Base-by-base conservation (phyloP, 2,329 filamentous ascomycete species). In the Microsporum audouinii region DNA sequence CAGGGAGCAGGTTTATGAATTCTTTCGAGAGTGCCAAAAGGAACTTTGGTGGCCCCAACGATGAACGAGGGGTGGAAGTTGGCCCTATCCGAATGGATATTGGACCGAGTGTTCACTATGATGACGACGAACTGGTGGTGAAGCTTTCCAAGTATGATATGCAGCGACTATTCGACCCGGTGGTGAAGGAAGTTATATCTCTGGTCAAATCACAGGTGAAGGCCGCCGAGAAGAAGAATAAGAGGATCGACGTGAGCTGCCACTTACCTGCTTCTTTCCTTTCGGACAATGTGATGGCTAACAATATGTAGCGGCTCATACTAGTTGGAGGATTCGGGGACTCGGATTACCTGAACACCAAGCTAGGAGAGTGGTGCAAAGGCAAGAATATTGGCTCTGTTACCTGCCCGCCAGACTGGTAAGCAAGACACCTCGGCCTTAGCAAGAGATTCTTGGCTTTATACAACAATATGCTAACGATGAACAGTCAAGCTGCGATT, bases 1-100 rank as follows among this genome's bases (percentile, higher is more conserved):
- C 70, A 1, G 71, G 71, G 8, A 72, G 70, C 53, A 38, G 61
- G 10, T 71, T 75, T 53, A 75, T 75, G 72, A 67, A 68, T 23
- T 63, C 65, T 1, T 75, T 74, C 45, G 72, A 75, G 56, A 55
- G 62, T 0, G 34, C 66, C 36, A 75, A 75, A 55, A 61, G 64
- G 7, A 64, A 69, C 38, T 75, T 74, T 61, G 68, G 67, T 1
- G 29, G 45, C 39, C 63, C 60, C 17, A 56, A 36, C 31, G 34
- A 61, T 34, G 57, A 59, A n/a, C 34, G 57, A 36, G 57, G 57
- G 12, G 57, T 59, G 10, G 57, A 59, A 47, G 41, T 59, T 59
- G 57, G 57, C 7, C 57, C 57, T 36, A 59, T 59, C 29, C 38
- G 57, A 17, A 59, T 59, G 57, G 57, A 59, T 10, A 34, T 47